phyloP scores from a whole-genome alignment of 2,329 filamentous ascomycete genomes.

The Chaetomiaceae sp. region DNA sequence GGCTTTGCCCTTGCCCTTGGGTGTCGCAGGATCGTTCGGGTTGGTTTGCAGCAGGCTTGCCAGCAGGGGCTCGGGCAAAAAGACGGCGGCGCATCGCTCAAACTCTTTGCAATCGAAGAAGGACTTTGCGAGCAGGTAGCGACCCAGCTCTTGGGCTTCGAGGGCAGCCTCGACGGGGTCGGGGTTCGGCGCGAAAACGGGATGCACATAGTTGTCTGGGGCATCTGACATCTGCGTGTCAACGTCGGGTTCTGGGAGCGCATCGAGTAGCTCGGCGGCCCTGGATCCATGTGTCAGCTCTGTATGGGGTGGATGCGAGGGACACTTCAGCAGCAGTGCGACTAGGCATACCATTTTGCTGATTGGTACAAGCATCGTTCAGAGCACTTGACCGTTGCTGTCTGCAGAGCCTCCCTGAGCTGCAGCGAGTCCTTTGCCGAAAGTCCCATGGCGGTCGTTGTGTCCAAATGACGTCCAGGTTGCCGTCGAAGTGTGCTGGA shows the following conservation, averaged over 20 bases:
- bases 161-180: constrained; percentile 70
- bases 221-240: constrained; percentile 36
- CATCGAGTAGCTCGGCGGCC: constrained; percentile 89
- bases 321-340: too few relatives aligned
- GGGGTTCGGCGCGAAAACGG: constrained; percentile 51
- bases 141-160: constrained; percentile 74
- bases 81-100: constrained; percentile 86
- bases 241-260: constrained; percentile 64
- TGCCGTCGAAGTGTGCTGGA: too few relatives aligned
- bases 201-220: constrained; percentile 37
- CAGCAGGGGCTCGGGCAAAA: constrained; percentile 76
- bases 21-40: constrained; percentile 33
- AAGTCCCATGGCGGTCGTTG: constrained; percentile 43
- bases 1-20: constrained; percentile 43
- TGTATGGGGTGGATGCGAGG: neutral
- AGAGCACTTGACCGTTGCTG: constrained; percentile 84
- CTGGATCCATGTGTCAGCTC: constrained; percentile 42
- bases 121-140: constrained; percentile 85
- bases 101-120: constrained; percentile 95
- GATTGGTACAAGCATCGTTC: constrained; percentile 95
- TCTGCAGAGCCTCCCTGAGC: constrained; percentile 70
- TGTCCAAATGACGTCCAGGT: too few relatives aligned
- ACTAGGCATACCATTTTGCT: constrained; percentile 74
- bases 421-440: constrained; percentile 56
- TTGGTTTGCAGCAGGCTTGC: constrained; percentile 55